phyloP scores from a whole-genome alignment of 441 rosid genomes.

The Breynia disticha region DNA sequence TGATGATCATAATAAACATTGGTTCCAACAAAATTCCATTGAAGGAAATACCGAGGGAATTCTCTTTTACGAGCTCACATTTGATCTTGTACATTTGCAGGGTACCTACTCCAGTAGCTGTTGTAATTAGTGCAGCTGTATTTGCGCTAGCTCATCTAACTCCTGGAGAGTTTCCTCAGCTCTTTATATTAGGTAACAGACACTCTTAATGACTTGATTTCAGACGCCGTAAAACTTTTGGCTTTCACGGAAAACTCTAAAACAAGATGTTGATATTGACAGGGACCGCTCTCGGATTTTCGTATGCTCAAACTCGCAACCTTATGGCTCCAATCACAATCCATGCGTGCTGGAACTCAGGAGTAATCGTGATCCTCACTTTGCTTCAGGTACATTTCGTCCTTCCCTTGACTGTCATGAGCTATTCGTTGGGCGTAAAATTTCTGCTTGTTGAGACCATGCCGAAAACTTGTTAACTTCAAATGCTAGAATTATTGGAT shows the following conservation, averaged over 20 bases:
- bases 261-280: conserved; percentile 1
- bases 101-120: conserved; percentile 79
- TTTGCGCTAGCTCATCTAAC: conserved; percentile 88
- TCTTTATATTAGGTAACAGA: conserved; percentile 57
- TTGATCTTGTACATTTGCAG: conserved; percentile 24
- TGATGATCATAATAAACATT: background rate
- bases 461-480: too few relatives aligned
- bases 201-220: background rate
- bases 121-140: conserved; percentile 71
- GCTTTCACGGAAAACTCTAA: background rate
- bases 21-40: background rate
- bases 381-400: conserved; percentile 59
- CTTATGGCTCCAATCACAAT: conserved; percentile 68
- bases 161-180: conserved; percentile 83
- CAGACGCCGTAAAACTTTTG: background rate
- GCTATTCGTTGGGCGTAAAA: background rate
- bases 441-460: background rate
- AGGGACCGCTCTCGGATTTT: conserved; percentile 68
- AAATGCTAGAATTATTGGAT: background rate
- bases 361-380: conserved; percentile 72
- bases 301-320: conserved; percentile 87
- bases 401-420: background rate
- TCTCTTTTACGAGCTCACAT: conserved; percentile 5
- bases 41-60: background rate
- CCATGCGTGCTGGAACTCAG: conserved; percentile 84